phyloP scores from a whole-genome alignment of 371 early-diverging fungal genomes.

The Blakeslea trispora region DNA sequence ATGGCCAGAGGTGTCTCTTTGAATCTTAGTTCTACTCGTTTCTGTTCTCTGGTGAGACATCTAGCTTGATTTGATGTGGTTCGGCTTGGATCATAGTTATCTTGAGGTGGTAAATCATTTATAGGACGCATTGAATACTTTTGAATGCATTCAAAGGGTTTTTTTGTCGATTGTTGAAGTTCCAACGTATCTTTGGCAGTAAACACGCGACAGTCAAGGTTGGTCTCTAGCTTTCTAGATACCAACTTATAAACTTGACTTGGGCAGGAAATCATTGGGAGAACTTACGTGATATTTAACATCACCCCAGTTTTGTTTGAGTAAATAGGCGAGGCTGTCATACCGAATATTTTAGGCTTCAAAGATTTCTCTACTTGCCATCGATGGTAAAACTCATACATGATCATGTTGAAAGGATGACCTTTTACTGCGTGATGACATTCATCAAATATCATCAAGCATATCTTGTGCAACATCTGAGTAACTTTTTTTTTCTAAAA shows the following conservation, averaged over 20 bases:
- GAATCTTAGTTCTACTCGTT: slow-evolving; percentile 31
- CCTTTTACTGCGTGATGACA: slow-evolving; percentile 83
- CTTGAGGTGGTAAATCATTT: slow-evolving; percentile 1
- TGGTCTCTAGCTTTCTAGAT: slow-evolving; percentile 71
- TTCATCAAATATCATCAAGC: slow-evolving; percentile 88
- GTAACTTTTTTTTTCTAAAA: background rate
- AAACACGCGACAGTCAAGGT: slow-evolving; percentile 62
- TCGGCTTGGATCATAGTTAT: slow-evolving; percentile 38
- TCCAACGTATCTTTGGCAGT: slow-evolving; percentile 47
- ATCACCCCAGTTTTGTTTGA: slow-evolving; percentile 28
- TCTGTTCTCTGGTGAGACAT: too few species aligned
- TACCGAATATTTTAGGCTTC: slow-evolving; percentile 82
- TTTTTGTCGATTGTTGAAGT: slow-evolving; percentile 36
- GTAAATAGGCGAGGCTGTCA: slow-evolving; percentile 88
- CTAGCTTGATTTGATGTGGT: too few species aligned
- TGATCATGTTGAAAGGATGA: slow-evolving; percentile 82
- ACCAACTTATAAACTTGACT: too few species aligned
- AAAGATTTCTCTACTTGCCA: slow-evolving; percentile 24
- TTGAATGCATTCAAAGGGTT: slow-evolving; percentile 37
- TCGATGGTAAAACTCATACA: slow-evolving; percentile 75
- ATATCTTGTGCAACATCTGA: slow-evolving; percentile 46
- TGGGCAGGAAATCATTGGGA: background rate
- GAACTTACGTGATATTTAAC: slow-evolving; percentile 40
- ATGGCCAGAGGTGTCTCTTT: slow-evolving; percentile 40
- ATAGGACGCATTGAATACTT: slow-evolving; percentile 4